phyloP scores from a whole-genome alignment of 768 basidiomycete species.

The Calocybe indica region DNA sequence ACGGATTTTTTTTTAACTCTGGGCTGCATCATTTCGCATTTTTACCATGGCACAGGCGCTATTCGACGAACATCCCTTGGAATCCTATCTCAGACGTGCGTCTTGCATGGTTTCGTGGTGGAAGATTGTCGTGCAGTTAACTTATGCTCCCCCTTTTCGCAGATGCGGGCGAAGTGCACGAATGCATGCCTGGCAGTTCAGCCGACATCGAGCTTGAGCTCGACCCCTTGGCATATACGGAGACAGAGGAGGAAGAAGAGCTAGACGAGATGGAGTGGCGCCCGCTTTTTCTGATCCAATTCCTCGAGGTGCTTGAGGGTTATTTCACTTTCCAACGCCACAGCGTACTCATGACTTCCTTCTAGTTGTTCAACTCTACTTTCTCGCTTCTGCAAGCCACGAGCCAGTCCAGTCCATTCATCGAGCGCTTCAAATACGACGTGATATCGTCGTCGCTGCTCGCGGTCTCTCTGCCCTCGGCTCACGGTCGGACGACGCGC shows the following conservation, averaged over 20 bases:
- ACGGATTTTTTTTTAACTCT: too few relatives aligned
- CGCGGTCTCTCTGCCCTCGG: slow-evolving; percentile 42
- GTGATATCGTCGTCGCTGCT: slow-evolving; percentile 77
- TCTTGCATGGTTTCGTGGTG: not conserved
- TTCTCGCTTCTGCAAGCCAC: slow-evolving; percentile 29
- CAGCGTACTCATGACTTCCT: slow-evolving; percentile 4
- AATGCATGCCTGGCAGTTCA: slow-evolving; percentile 53
- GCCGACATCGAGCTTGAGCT: slow-evolving; percentile 32
- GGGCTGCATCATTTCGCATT: too few relatives aligned
- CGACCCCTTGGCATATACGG: slow-evolving; percentile 22
- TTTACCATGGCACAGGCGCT: slow-evolving; percentile 65
- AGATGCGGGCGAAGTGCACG: slow-evolving; percentile 57
- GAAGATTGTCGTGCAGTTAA: too few relatives aligned
- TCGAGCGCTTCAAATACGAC: slow-evolving; percentile 80
- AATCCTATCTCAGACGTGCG: slow-evolving; percentile 65
- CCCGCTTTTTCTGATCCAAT: slow-evolving; percentile 25
- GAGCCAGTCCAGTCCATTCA: slow-evolving; percentile 42
- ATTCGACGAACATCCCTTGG: slow-evolving; percentile 73
- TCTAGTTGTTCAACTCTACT: slow-evolving; percentile 31
- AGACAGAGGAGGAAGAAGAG: slow-evolving; percentile 19
- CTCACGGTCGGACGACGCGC: slow-evolving; percentile 23
- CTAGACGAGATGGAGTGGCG: slow-evolving; percentile 26
- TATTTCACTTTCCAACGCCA: not conserved
- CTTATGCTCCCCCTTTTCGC: not conserved
- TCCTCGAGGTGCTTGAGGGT: slow-evolving; percentile 32